phyloP scores from a whole-genome alignment of 331 rosid species.

The Arachis monticola region DNA sequence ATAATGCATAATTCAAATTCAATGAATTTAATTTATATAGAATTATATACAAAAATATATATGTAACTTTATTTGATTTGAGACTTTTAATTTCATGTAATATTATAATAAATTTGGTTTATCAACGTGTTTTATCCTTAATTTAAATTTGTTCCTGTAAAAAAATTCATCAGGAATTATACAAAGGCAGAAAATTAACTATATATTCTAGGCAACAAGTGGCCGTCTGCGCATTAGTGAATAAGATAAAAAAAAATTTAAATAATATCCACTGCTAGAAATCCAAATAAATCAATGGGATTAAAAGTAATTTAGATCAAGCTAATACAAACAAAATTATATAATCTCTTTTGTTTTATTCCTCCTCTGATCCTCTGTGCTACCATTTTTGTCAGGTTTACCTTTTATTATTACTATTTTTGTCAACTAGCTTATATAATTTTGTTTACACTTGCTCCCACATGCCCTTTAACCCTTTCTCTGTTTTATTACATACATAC shows the following conservation, averaged over 20 bases:
- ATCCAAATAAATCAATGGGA: not conserved
- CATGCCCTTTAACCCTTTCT: constrained; percentile 2
- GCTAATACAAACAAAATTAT: not conserved
- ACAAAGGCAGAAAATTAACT: not conserved
- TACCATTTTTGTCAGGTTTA: constrained; percentile 9
- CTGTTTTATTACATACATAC: constrained; percentile 11
- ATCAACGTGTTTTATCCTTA: too few relatives aligned
- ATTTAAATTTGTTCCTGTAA: too few relatives aligned
- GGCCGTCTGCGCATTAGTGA: not conserved
- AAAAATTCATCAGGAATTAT: too few relatives aligned
- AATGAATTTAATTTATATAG: too few relatives aligned
- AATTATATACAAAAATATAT: too few relatives aligned
- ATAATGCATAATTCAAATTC: too few relatives aligned
- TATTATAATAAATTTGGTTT: too few relatives aligned
- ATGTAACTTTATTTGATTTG: too few relatives aligned
- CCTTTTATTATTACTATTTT: not conserved
- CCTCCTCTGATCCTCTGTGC: not conserved
- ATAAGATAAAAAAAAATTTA: too few relatives aligned
- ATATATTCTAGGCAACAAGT: not conserved
- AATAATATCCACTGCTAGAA: too few relatives aligned
- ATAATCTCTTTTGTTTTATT: not conserved
- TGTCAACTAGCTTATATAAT: constrained; percentile 5
- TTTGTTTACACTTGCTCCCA: constrained; percentile 20
- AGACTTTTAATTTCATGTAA: too few relatives aligned
- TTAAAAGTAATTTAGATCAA: not conserved